Evolutionary conservation across 768 basidiomycete genomes (phyloP).

Genomic region (Trametes sanguinea): DNA sequence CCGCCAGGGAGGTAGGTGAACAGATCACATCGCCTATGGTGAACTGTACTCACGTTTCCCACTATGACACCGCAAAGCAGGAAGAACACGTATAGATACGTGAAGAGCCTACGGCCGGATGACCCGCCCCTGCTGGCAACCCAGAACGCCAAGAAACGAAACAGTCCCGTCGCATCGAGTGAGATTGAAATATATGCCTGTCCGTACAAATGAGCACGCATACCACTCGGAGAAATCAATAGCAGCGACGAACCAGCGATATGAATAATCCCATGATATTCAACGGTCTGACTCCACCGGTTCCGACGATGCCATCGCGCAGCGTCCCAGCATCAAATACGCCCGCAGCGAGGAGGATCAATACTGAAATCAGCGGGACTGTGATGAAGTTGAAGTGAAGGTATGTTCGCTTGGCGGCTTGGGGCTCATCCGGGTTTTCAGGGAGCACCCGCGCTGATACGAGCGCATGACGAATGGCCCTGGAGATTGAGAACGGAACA

Average conservation of each 20-base stretch:
- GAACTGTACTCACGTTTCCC: slow-evolving; percentile 57
- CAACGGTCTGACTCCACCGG: slow-evolving; percentile 81
- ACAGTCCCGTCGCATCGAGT: slow-evolving; percentile 84
- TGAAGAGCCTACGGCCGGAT: slow-evolving; percentile 70
- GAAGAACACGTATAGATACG: slow-evolving; percentile 84
- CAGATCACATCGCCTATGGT: background rate
- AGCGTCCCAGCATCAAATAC: slow-evolving; percentile 46
- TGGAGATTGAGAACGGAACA: slow-evolving; percentile 5
- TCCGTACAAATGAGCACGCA: background rate
- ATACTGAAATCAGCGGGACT: slow-evolving; percentile 33
- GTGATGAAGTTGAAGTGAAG: slow-evolving; percentile 35
- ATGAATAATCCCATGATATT: slow-evolving; percentile 94
- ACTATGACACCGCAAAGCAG: slow-evolving; percentile 73
- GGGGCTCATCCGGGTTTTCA: background rate
- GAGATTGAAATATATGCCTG: slow-evolving; percentile 87
- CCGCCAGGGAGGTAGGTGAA: background rate
- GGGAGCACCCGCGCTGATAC: background rate
- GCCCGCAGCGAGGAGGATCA: slow-evolving; percentile 32
- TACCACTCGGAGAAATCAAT: background rate
- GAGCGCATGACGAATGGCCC: slow-evolving; percentile 1
- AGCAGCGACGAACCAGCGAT: slow-evolving; percentile 53
- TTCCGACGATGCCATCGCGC: slow-evolving; percentile 77
- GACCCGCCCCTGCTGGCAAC: slow-evolving; percentile 73
- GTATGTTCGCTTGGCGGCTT: slow-evolving; percentile 11
- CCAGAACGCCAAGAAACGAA: slow-evolving; percentile 87